A percentile compares a stretch with the other conserved stretches of the same genome.
phyloP scores from a whole-genome alignment of 768 basidiomycete species.

The Udeniomyces megalosporus region DNA sequence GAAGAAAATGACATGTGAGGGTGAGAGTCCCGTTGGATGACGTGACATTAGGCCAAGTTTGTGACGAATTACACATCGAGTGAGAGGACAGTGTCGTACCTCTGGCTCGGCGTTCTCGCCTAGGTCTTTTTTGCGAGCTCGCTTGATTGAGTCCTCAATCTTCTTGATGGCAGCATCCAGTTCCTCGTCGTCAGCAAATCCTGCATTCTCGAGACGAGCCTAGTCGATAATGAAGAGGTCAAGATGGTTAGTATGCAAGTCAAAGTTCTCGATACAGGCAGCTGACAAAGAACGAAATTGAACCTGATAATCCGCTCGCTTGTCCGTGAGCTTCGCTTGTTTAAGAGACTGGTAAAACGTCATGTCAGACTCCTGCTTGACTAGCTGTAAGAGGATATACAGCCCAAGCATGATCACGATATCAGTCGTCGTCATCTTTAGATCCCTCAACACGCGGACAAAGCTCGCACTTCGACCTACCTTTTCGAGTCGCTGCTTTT shows the following conservation, averaged over 20 bases:
- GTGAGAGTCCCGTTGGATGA: not conserved
- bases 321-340: slow-evolving; percentile 27
- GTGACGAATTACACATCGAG: too few relatives aligned
- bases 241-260: not conserved
- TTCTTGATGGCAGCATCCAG: slow-evolving; percentile 73
- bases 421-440: too few relatives aligned
- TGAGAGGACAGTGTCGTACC: not conserved
- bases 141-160: slow-evolving; percentile 60
- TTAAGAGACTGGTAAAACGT: not conserved
- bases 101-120: slow-evolving; percentile 49
- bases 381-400: slow-evolving; percentile 9
- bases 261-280: not conserved
- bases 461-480: slow-evolving; percentile 30
- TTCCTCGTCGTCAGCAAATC: slow-evolving; percentile 38
- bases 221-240: slow-evolving; percentile 5
- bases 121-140: slow-evolving; percentile 61
- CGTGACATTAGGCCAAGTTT: too few relatives aligned
- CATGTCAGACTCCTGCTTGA: slow-evolving; percentile 7
- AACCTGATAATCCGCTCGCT: slow-evolving; percentile 53
- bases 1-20: not conserved
- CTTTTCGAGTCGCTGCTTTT: slow-evolving; percentile 71
- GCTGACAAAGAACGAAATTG: not conserved
- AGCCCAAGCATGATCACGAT: too few relatives aligned
- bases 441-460: too few relatives aligned
- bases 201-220: slow-evolving; percentile 39